Conservation (phyloP, 768 basidiomycete species). For the Auricularia heimuer region DNA sequence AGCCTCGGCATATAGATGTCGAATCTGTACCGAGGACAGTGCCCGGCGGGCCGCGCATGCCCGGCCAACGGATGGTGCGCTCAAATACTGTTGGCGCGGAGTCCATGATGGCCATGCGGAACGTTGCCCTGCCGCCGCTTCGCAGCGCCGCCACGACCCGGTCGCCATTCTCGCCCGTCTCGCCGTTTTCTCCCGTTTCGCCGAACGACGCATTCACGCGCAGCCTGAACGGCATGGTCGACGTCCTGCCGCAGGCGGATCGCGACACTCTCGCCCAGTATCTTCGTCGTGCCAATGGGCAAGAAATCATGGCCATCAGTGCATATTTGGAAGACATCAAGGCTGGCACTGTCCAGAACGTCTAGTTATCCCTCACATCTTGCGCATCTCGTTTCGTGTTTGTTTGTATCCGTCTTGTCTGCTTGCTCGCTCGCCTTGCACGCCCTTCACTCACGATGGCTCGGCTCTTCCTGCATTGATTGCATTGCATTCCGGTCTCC, state of each 20-base stretch:
- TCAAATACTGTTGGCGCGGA: constrained; percentile 4
- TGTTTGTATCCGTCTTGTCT: not conserved
- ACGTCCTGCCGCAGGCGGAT: constrained; percentile 66
- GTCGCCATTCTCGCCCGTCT: not conserved
- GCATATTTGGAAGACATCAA: constrained; percentile 80
- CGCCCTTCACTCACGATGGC: not conserved
- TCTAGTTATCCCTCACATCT: too few relatives aligned
- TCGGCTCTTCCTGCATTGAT: not conserved
- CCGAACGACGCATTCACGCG: constrained; percentile 37
- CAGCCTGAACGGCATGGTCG: constrained; percentile 63
- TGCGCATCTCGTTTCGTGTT: too few relatives aligned
- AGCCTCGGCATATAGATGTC: constrained; percentile 24
- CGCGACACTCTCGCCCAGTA: constrained; percentile 58
- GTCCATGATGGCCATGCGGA: not conserved
- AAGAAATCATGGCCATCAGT: constrained; percentile 78
- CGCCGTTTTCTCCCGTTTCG: not conserved
- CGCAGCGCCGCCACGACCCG: not conserved
- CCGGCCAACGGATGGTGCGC: constrained; percentile 4
- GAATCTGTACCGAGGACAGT: not conserved
- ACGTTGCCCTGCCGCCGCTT: not conserved
- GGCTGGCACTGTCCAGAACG: constrained; percentile 34
- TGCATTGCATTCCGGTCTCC: constrained; percentile 6
- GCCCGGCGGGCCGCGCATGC: constrained; percentile 12
- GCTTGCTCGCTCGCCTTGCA: not conserved
- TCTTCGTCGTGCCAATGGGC: constrained; percentile 53